Conservation (phyloP, 352 stramenopile species). For the Pythium coloratum region DNA sequence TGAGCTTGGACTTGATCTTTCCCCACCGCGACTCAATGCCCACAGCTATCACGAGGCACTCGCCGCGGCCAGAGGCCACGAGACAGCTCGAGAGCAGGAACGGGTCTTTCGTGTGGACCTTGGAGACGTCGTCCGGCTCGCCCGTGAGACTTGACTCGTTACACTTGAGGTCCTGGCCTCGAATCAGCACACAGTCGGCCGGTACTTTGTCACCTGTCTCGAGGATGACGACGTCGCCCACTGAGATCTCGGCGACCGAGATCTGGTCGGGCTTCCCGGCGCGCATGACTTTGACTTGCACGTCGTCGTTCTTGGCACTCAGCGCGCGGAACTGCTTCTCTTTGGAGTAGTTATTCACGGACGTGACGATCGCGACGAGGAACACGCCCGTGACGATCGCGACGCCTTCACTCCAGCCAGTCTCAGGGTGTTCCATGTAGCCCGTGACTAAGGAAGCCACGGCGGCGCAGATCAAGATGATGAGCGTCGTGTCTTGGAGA, state of each 20-base stretch:
- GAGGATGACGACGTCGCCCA: conserved; percentile 91
- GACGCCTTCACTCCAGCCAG: conserved; percentile 94
- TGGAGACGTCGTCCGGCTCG: conserved; percentile 93
- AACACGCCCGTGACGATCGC: conserved; percentile 94
- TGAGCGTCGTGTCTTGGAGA: conserved; percentile 89
- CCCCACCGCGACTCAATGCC: conserved; percentile 84
- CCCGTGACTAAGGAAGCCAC: conserved; percentile 84
- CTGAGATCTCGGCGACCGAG: conserved; percentile 69
- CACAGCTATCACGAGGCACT: conserved; percentile 85
- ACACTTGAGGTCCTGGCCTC: conserved; percentile 91
- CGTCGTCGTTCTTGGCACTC: conserved; percentile 88
- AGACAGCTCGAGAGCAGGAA: conserved; percentile 90
- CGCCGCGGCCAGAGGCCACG: conserved; percentile 62
- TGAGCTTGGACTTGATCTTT: conserved; percentile 91
- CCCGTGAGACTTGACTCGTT: conserved; percentile 97
- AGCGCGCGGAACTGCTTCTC: conserved; percentile 88
- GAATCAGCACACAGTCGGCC: conserved; percentile 93
- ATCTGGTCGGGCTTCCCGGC: conserved; percentile 67
- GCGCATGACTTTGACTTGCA: conserved; percentile 81
- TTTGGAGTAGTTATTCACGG: conserved; percentile 96
- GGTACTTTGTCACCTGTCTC: conserved; percentile 93
- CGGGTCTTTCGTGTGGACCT: conserved; percentile 67
- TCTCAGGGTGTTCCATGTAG: conserved; percentile 75
- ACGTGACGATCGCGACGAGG: conserved; percentile 94
- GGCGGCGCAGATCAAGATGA: conserved; percentile 87